Conservation (phyloP, 352 stramenopile genomes). For the Phytophthora colocasiae region DNA sequence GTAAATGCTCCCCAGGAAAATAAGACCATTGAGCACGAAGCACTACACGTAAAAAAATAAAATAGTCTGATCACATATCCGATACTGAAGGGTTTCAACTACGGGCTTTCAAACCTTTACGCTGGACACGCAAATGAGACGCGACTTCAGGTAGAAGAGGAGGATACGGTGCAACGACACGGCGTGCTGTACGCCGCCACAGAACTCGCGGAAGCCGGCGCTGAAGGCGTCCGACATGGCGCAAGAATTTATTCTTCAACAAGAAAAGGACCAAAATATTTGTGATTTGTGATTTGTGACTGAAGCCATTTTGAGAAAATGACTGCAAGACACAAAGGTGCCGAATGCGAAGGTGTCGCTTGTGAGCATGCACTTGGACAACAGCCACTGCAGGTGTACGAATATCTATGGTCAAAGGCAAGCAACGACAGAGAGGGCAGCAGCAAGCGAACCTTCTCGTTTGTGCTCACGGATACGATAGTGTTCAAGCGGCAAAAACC, state of each 20-base stretch:
- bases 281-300: constrained; percentile 20
- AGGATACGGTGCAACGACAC: constrained; percentile 88
- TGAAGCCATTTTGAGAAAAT: constrained; percentile 32
- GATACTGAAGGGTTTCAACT: background rate
- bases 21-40: constrained; percentile 90
- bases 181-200: constrained; percentile 85
- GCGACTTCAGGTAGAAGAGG: constrained; percentile 87
- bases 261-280: background rate
- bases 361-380: constrained; percentile 71
- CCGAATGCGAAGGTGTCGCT: constrained; percentile 64
- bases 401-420: constrained; percentile 64
- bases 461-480: constrained; percentile 70
- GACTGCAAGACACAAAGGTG: constrained; percentile 39
- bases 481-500: constrained; percentile 78
- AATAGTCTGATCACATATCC: constrained; percentile 2
- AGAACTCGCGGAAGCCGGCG: constrained; percentile 84
- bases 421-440: constrained; percentile 1
- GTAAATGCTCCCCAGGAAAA: constrained; percentile 91
- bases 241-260: background rate
- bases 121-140: constrained; percentile 85
- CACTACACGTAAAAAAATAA: constrained; percentile 44
- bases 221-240: constrained; percentile 57
- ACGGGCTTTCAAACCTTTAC: constrained; percentile 59
- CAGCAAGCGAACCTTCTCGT: constrained; percentile 46
- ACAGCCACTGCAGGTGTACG: constrained; percentile 70